Base-by-base conservation (phyloP, 2,329 filamentous ascomycete genomes). In the Blumeria graminis region DNA sequence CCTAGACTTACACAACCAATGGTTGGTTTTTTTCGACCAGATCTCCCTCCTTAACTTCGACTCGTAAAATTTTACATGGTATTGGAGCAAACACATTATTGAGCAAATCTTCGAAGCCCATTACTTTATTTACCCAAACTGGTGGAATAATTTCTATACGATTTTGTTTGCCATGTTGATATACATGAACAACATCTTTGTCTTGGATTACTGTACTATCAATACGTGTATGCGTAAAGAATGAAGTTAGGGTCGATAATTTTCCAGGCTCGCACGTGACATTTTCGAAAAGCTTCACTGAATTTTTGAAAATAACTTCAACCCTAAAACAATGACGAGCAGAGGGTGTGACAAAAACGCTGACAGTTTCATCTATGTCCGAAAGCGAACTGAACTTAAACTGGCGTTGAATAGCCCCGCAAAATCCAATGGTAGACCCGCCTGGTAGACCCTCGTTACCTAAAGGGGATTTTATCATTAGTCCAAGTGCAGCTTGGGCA, bases 1-100 rank as follows among this genome's bases (percentile, higher is more conserved):
- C 58, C 5, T 5, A 46, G 34, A 73, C 78, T 74, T 68, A 81
- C 71, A 96, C 88, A 11, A 96, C 86, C 57, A 98, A 71, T 6
- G 87, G 80, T 57, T 90, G 81, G 50, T 90, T 89, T 71, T 90
- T 93, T 66, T 81, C 80, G 14, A 98, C 92, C 51, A 69, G 70
- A 60, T 94, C 80, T 0, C 92, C 92, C 62, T 87, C 87, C 33
- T 75, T 71, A 0, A 95, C 87, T 68, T 94, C 86, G 52, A 95
- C 92, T 61, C 86, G 80, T 59, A 98, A 71, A 32, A 98, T 83
- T 71, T 96, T 96, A 71, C 92, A 96, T 1, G 92, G 92, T 92
- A 98, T 98, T 0, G 92, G 92, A 22, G 92, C 87, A 28, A 86
- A 75, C 1, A 96, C 87, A 56, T 84, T 92, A 58, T 90, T 89